These are phyloP conservation scores for Cladosporium austrohemisphaericum DNA, from an alignment of 2,329 filamentous ascomycete species.

Conservation along the genomic window DNA sequence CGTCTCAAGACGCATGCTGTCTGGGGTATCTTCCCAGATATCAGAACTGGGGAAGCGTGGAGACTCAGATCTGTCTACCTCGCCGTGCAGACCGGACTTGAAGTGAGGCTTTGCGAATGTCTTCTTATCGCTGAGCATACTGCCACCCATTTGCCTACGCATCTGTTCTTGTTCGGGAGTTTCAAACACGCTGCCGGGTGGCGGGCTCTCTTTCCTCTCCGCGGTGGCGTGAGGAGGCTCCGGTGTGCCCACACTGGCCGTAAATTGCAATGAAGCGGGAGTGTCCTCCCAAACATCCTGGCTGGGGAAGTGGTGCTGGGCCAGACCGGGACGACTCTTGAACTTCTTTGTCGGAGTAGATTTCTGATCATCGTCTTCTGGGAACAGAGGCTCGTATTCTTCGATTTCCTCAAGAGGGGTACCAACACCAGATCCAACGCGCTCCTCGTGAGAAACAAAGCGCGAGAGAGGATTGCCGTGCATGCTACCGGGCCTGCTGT, in stretches of 20 bases:
- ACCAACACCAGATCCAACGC: slow-evolving; percentile 43
- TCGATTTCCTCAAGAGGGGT: slow-evolving; percentile 82
- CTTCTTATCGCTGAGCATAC: slow-evolving; percentile 42
- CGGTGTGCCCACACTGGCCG: slow-evolving; percentile 79
- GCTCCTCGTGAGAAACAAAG: slow-evolving; percentile 53
- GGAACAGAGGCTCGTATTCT: slow-evolving; percentile 93
- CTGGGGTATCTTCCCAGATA: slow-evolving; percentile 90
- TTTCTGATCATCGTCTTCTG: slow-evolving; percentile 58
- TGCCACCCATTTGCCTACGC: slow-evolving; percentile 35
- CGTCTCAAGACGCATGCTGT: slow-evolving; percentile 74
- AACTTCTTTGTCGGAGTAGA: slow-evolving; percentile 50
- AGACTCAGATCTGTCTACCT: slow-evolving; percentile 51
- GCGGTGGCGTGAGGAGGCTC: slow-evolving; percentile 44
- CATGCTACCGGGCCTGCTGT: slow-evolving; percentile 60
- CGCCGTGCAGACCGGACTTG: slow-evolving; percentile 51
- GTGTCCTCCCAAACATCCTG: slow-evolving; percentile 97
- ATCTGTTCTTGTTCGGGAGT: slow-evolving; percentile 49
- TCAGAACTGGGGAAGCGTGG: slow-evolving; percentile 85
- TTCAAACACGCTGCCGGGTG: slow-evolving; percentile 39
- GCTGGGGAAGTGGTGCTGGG: slow-evolving; percentile 73
- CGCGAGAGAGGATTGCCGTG: slow-evolving; percentile 51
- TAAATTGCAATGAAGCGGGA: slow-evolving; percentile 73
- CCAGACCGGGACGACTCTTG: slow-evolving; percentile 51
- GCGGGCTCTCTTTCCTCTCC: slow-evolving; percentile 20
- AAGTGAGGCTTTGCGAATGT: slow-evolving; percentile 61